These are phyloP conservation scores for Scedosporium boydii DNA, from an alignment of 2,329 filamentous ascomycete genomes.

Conservation along the genomic window DNA sequence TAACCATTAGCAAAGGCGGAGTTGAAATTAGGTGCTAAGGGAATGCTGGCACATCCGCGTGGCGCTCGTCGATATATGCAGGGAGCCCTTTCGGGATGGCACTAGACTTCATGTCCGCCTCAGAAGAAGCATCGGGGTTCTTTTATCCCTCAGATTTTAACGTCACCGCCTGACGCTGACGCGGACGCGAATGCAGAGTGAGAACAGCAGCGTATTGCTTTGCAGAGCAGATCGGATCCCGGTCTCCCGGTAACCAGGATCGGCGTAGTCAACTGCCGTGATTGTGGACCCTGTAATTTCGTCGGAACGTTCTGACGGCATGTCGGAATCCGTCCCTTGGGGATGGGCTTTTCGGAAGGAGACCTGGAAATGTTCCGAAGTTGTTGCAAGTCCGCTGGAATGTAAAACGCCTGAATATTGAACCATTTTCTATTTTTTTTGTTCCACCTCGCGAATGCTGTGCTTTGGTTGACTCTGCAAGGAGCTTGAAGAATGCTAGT, in stretches of 20 bases:
- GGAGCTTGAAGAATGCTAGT: too few relatives aligned
- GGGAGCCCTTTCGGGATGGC: too few relatives aligned
- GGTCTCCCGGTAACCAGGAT: not conserved
- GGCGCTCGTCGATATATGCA: too few relatives aligned
- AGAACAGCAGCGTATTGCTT: too few relatives aligned
- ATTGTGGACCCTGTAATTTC: not conserved
- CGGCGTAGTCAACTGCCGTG: not conserved
- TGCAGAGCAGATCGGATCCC: too few relatives aligned
- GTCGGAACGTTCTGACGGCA: not conserved
- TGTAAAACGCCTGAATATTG: not conserved
- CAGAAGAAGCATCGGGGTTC: too few relatives aligned
- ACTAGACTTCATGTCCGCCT: too few relatives aligned
- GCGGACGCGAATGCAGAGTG: too few relatives aligned
- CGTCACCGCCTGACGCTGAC: too few relatives aligned
- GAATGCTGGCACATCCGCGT: not conserved
- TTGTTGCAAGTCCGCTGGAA: not conserved
- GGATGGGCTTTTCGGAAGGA: not conserved
- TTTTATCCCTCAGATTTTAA: too few relatives aligned
- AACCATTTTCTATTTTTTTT: not conserved
- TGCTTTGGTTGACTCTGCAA: too few relatives aligned
- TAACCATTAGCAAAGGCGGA: slow-evolving; percentile 63
- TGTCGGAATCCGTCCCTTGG: not conserved
- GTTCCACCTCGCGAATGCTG: not conserved
- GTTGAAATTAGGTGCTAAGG: slow-evolving; percentile 51
- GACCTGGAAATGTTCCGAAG: not conserved